Evolutionary conservation across 176 grass and related monocot species (phyloP), one percentile per base, ranked within the genome.

Genomic region (Aegilops longissima): DNA sequence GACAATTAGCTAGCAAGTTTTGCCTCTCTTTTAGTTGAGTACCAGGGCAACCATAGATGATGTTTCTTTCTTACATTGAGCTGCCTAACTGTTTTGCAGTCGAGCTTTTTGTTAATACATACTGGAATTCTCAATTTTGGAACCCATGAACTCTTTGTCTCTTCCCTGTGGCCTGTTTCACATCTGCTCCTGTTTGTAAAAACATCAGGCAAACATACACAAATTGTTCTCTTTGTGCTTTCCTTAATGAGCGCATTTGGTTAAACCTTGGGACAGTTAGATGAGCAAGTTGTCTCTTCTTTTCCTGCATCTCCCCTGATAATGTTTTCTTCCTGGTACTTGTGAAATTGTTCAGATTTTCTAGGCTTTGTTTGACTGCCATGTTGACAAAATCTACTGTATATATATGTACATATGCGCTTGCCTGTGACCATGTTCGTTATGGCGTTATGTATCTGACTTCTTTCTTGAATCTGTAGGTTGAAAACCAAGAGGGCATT

Each of bases 401-500:
- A 5, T 24, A 42, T 81, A 42, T 44, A 27, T 25, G 25, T 27
- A 27, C 27, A 27, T 27, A 27, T 27, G 27, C 1, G 27, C 27
- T 27, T 44, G 40, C 25, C 52, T 70, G 2, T 47, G 30, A 14
- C 20, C 8, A 39, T 75, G 16, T 88, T 84, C 6, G 36, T 54
- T 70, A 23, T 85, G 69, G 3, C 58, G 2, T 25, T 24, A 9
- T 83, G 67, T 14, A 13, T 91, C 62, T 84, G 70, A 83, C 85
- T 63, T 51, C 12, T 79, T 83, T 66, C 38, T 56, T 61, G 47
- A 47, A 68, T 76, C n/a, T 83, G 47, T 49, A 98, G 95, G 93
- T 98, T 82, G 95, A 98, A 66, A 98, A 95, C 86, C 95, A 98
- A 84, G 95, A 98, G 74, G 95, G 95, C 23, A 93, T 98, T 78